Evolutionary conservation across 352 stramenopile species (phyloP).

Genomic region (Globisporangium orthogonon): DNA sequence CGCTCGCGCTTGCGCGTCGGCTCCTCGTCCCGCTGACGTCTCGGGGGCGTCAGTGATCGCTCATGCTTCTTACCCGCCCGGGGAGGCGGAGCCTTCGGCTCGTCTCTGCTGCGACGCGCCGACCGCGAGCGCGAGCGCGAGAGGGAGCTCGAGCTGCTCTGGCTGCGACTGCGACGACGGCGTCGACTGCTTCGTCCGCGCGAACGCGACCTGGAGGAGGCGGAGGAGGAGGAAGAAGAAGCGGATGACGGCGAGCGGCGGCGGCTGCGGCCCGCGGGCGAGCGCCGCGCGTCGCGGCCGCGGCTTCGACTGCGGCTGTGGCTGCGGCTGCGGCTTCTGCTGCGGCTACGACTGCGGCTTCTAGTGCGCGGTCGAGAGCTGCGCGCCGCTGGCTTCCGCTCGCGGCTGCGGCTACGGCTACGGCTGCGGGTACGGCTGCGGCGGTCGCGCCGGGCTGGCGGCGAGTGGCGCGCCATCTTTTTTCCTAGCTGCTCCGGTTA

Average conservation of each 20-base stretch:
- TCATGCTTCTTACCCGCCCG: neutral
- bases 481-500: neutral
- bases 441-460: neutral
- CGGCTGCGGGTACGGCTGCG: neutral
- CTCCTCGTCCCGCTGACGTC: neutral
- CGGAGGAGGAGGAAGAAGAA: constrained; percentile 7
- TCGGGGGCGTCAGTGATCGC: constrained; percentile 3
- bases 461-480: constrained; percentile 4
- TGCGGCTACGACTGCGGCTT: constrained; percentile 8
- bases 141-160: constrained; percentile 8
- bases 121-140: constrained; percentile 18
- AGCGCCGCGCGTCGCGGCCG: constrained; percentile 1
- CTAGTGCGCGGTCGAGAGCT: neutral
- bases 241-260: constrained; percentile 13
- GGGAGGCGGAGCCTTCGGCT: neutral
- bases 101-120: constrained; percentile 4
- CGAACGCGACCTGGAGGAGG: neutral
- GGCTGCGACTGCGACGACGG: constrained; percentile 10
- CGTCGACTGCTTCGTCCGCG: neutral
- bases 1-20: constrained; percentile 11
- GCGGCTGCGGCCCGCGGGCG: constrained; percentile 1
- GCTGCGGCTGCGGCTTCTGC: neutral
- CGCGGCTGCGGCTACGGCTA: constrained; percentile 4
- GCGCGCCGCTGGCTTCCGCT: neutral
- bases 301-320: neutral